Percentiles rank a stretch among this genome's conserved stretches.
Evolutionary conservation across 129 eudicot species (phyloP).

Genomic region (Escallonia rubra): DNA sequence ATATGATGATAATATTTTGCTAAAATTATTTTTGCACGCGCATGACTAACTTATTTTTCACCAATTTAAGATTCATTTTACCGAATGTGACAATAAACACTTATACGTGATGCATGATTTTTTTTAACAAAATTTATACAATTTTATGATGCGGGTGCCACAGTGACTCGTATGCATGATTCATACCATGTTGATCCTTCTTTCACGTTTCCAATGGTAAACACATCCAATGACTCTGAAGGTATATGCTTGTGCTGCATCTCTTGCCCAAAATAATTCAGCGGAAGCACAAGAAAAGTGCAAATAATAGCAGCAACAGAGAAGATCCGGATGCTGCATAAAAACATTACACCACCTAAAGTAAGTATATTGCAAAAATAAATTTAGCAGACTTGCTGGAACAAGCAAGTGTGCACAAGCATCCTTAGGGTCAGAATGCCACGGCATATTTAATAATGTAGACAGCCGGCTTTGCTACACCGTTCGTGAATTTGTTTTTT

Average conservation of each 20-base stretch:
- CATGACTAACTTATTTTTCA: too few species aligned
- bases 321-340: conserved; percentile 74
- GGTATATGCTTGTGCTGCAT: conserved; percentile 39
- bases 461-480: neutral
- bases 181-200: conserved; percentile 79
- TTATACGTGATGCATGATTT: too few species aligned
- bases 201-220: conserved; percentile 64
- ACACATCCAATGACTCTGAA: conserved; percentile 59
- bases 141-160: too few species aligned
- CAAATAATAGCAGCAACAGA: conserved; percentile 75
- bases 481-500: too few species aligned
- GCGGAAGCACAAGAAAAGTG: conserved; percentile 78
- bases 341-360: neutral
- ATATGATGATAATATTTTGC: too few species aligned
- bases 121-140: too few species aligned
- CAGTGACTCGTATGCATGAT: neutral
- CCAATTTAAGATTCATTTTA: too few species aligned
- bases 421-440: neutral
- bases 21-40: too few species aligned
- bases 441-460: neutral
- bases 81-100: too few species aligned
- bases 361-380: conserved; percentile 3
- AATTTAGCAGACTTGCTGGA: neutral
- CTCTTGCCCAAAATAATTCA: conserved; percentile 75
- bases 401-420: neutral